Evolutionary conservation across 352 stramenopile genomes (phyloP), one percentile per base, ranked within the genome.

Genomic region (Pythium myriotylum): DNA sequence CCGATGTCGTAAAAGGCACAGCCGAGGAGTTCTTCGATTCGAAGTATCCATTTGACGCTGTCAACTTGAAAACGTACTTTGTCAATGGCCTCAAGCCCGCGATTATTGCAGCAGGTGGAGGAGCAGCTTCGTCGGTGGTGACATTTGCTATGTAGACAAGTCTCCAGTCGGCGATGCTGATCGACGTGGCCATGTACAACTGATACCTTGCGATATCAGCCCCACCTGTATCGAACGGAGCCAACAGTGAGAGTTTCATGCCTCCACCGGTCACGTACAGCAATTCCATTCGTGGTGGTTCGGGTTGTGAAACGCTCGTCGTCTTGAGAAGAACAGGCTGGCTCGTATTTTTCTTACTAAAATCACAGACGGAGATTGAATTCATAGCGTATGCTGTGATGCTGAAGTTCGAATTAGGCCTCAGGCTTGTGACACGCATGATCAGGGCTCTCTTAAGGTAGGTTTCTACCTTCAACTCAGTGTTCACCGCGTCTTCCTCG

Each of bases 211-310:
- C 54, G 20, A 89, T 86, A 4, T 51, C 33, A 13, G 65, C 43
- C 17, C 79, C 79, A 6, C 79, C 79, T 17, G 65, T 81, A 37
- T 89, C 79, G 22, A 75, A 66, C 3, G 77, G 77, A 48, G 83
- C 67, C 29, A 79, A 40, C 1, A 89, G 46, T 6, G 20, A 67
- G 49, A 89, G 46, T 7, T 73, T 77, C 27, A 89, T 78, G 0
- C 79, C 79, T 19, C 77, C 79, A 0, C 79, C 79, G 4, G 79
- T 86, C 32, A 61, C 57, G 35, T 52, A 68, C 26, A 56, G 53
- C 6, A 54, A 45, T 8, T 42, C 59, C 9, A 86, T 41, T 13
- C 22, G 37, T 13, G 79, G 79, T 9, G 52, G 12, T 2, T 64
- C 70, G 3, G 79, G 79, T 4, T 33, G 26, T 6, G 77, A 73